phyloP scores from a whole-genome alignment of 2,329 filamentous ascomycete genomes.

The Talaromyces marneffei region DNA sequence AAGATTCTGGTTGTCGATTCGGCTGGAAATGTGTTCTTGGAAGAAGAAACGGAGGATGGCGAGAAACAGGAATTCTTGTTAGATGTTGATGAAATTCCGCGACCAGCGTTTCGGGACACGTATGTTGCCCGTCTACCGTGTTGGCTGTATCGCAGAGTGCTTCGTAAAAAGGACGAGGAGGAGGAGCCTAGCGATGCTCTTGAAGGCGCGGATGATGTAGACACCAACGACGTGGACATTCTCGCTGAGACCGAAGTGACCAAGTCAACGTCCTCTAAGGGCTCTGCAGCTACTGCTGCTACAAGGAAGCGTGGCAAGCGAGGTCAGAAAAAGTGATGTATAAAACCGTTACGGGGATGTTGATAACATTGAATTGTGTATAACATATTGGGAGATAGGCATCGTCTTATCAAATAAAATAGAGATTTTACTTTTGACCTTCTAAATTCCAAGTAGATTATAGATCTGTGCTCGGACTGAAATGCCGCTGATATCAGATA shows the following conservation, averaged over 20 bases:
- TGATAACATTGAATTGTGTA: not conserved
- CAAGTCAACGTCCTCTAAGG: not conserved
- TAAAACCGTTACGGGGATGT: not conserved
- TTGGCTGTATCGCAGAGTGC: constrained; percentile 55
- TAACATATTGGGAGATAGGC: not conserved
- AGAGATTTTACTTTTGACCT: not conserved
- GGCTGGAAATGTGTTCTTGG: constrained; percentile 86
- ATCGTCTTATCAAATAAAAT: not conserved
- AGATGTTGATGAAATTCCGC: constrained; percentile 76
- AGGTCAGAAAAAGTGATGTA: not conserved
- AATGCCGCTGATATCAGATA: not conserved
- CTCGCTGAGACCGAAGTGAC: not conserved
- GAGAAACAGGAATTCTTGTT: constrained; percentile 76
- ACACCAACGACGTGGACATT: not conserved
- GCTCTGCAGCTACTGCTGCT: not conserved
- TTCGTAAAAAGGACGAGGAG: not conserved
- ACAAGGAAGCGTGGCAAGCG: constrained; percentile 13
- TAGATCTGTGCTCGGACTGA: not conserved
- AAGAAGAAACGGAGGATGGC: constrained; percentile 84
- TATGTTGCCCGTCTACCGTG: constrained; percentile 72
- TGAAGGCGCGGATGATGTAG: constrained; percentile 2
- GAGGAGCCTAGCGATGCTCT: not conserved
- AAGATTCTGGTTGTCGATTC: constrained; percentile 92
- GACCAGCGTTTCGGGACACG: constrained; percentile 74
- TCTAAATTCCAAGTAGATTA: not conserved